Percentiles rank a stretch among this genome's conserved stretches.
phyloP scores from a whole-genome alignment of 352 stramenopile species.

The Pythium vanterpoolii region DNA sequence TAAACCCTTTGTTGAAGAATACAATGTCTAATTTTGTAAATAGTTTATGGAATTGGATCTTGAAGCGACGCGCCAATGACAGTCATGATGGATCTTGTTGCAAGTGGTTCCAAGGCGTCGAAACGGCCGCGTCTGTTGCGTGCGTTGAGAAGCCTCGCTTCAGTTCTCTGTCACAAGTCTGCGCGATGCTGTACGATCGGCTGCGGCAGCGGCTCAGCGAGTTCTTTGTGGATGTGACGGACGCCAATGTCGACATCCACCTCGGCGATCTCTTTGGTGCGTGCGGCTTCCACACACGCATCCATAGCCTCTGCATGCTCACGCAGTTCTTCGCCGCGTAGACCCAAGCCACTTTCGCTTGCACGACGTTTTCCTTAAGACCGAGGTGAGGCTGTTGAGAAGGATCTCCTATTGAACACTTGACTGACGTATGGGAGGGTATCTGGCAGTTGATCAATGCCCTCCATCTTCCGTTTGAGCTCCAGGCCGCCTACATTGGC shows the following conservation, averaged over 20 bases:
- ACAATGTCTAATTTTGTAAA: not conserved
- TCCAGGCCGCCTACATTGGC: slow-evolving; percentile 65
- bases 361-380: slow-evolving; percentile 60
- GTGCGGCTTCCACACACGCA: not conserved
- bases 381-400: slow-evolving; percentile 27
- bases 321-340: slow-evolving; percentile 5
- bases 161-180: not conserved
- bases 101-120: not conserved
- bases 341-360: slow-evolving; percentile 66
- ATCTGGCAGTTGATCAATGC: slow-evolving; percentile 53
- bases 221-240: slow-evolving; percentile 60
- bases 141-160: not conserved
- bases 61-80: slow-evolving; percentile 17
- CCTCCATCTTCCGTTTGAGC: slow-evolving; percentile 60
- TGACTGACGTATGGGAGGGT: not conserved
- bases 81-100: not conserved
- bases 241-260: slow-evolving; percentile 59
- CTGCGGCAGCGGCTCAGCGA: slow-evolving; percentile 54
- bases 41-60: slow-evolving; percentile 12
- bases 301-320: not conserved
- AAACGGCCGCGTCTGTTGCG: not conserved
- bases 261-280: slow-evolving; percentile 71
- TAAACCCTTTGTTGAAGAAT: slow-evolving; percentile 11
- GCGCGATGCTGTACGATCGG: slow-evolving; percentile 52
- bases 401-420: not conserved